Conservation (phyloP, 2,329 filamentous ascomycete species). For the Ophiostoma pallidulum region DNA sequence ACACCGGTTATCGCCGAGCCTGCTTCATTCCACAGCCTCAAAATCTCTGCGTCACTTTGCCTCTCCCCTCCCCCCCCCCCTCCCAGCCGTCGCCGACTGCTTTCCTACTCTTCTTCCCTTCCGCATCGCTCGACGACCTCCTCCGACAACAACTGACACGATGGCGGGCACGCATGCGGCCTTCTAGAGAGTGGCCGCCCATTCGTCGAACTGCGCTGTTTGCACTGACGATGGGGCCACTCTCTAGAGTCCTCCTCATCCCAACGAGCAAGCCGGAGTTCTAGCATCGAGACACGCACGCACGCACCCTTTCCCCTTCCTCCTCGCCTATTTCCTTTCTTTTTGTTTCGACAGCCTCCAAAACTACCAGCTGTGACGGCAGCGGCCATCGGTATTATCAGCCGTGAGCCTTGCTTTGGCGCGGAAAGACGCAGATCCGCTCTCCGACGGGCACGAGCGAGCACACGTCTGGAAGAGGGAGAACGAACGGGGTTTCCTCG, state of each 20-base stretch:
- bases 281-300: not conserved
- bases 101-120: too few species aligned
- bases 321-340: not conserved
- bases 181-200: constrained; percentile 45
- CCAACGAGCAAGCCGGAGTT: not conserved
- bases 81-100: too few species aligned
- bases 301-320: too few species aligned
- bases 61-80: not conserved
- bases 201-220: constrained; percentile 26
- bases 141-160: constrained; percentile 27
- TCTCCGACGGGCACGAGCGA: too few species aligned
- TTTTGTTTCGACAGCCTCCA: too few species aligned
- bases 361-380: not conserved
- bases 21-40: not conserved
- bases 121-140: constrained; percentile 17
- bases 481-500: too few species aligned
- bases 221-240: constrained; percentile 46
- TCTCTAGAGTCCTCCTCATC: constrained; percentile 27
- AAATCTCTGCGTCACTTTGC: not conserved
- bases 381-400: constrained; percentile 7
- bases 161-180: constrained; percentile 38
- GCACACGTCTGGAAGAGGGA: too few species aligned
- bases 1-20: not conserved
- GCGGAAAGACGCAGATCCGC: too few species aligned
- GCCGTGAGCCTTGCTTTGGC: constrained; percentile 9